phyloP scores from a whole-genome alignment of 2,329 filamentous ascomycete species.

The Ceratocystis huliohia region DNA sequence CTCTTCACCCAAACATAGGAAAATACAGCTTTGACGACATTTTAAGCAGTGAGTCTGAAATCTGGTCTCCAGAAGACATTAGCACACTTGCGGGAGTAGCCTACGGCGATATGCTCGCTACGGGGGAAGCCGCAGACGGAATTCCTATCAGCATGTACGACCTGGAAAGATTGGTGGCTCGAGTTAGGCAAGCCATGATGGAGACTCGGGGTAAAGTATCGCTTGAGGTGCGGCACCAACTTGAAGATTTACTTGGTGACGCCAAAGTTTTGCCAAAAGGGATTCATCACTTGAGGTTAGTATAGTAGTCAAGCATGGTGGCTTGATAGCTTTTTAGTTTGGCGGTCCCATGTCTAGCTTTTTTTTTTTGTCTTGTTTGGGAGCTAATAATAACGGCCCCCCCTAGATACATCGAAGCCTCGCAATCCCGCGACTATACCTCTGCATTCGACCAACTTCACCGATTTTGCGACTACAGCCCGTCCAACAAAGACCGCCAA shows the following conservation, averaged over 20 bases:
- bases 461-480: slow-evolving; percentile 92
- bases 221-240: slow-evolving; percentile 55
- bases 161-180: slow-evolving; percentile 55
- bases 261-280: slow-evolving; percentile 58
- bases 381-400: too few species aligned
- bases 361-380: too few species aligned
- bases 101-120: slow-evolving; percentile 41
- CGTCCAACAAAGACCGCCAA: slow-evolving; percentile 53
- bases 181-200: background rate
- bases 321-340: too few species aligned
- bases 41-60: slow-evolving; percentile 39
- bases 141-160: slow-evolving; percentile 60
- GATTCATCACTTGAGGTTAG: slow-evolving; percentile 59
- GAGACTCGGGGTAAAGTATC: slow-evolving; percentile 58
- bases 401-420: slow-evolving; percentile 71
- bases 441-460: slow-evolving; percentile 84
- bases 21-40: slow-evolving; percentile 46
- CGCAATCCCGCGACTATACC: slow-evolving; percentile 80
- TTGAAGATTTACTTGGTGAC: slow-evolving; percentile 55
- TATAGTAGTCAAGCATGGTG: too few species aligned
- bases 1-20: slow-evolving; percentile 47
- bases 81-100: slow-evolving; percentile 36
- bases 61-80: slow-evolving; percentile 35
- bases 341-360: too few species aligned
- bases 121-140: slow-evolving; percentile 30